A percentile compares a stretch with the other conserved stretches of the same genome.
phyloP scores from a whole-genome alignment of 179 eudicot species.

The Pouteria campechiana region DNA sequence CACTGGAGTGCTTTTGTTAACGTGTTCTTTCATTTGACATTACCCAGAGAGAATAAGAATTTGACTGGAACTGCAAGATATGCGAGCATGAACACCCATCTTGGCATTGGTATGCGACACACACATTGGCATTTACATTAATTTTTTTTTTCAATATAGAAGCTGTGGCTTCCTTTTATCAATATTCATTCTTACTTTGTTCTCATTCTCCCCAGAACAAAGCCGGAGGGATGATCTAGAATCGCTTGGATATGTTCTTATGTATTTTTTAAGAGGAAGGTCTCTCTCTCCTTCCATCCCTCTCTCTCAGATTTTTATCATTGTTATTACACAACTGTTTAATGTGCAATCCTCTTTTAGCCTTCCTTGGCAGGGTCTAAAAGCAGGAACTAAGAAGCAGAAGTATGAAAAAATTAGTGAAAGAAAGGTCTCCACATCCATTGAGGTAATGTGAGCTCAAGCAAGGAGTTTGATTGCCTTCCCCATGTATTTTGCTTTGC shows the following conservation, averaged over 20 bases:
- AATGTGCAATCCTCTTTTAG: constrained; percentile 52
- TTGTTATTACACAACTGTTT: constrained; percentile 4
- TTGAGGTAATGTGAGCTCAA: constrained; percentile 38
- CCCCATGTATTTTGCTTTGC: background rate
- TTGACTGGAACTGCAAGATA: constrained; percentile 80
- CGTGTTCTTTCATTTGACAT: background rate
- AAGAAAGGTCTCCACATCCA: constrained; percentile 57
- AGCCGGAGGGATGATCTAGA: constrained; percentile 75
- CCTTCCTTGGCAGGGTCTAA: constrained; percentile 74
- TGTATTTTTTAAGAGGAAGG: constrained; percentile 78
- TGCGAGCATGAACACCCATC: constrained; percentile 81
- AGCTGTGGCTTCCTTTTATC: background rate
- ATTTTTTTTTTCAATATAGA: background rate
- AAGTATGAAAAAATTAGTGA: constrained; percentile 70
- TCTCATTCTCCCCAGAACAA: constrained; percentile 32
- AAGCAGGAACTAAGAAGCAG: constrained; percentile 70
- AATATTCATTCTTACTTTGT: constrained; percentile 5
- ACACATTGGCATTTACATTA: background rate
- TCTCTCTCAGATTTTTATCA: background rate
- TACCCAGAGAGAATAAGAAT: constrained; percentile 77
- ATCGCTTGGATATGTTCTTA: constrained; percentile 69
- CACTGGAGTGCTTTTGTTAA: too few species aligned
- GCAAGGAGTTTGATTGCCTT: background rate
- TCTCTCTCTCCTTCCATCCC: constrained; percentile 4
- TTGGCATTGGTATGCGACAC: constrained; percentile 38